Base-by-base conservation (phyloP, 345 rosid species). In the Carallia pectinifolia region DNA sequence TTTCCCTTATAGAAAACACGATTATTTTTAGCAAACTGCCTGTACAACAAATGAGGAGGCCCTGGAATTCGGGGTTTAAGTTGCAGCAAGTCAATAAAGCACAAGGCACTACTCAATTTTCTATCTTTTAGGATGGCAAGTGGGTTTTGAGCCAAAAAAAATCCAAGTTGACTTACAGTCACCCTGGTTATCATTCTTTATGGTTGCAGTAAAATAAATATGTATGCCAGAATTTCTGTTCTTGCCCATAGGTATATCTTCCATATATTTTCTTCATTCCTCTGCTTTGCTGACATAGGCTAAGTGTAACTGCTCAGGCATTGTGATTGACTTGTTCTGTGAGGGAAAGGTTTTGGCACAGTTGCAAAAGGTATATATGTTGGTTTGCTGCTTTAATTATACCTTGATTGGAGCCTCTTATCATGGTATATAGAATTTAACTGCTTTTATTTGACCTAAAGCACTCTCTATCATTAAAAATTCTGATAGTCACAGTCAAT, bases 281-380 rank as follows among this genome's bases (percentile, higher is more conserved):
- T 27, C 18, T 54, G 48, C 13, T 52, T 65, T 55, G 58, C 74
- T 76, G 56, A 71, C 53, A 79, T 63, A 13, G 53, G 53, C 33
- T 31, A 62, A 66, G 50, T 54, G 34, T 60, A 29, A 72, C 56
- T 65, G 4, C 75, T 52, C 80, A 83, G 97, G 97, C 40, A 88
- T 93, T 75, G 75, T 85, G 36, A 75, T 91, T 40, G 97, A 93
- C 75, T 80, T 93, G 86, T 93, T 93, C 53, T 65, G 76, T 2
- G 82, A 82, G 62, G 98, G 98, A 74, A 87, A 76, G 74, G 92
- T 91, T 69, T 69, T 89, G 76, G 72, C 84, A 18, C 80, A 81
- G 78, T 81, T 91, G 73, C 88, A 89, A 77, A 81, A 90, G 88
- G 98, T 90, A 70, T 67, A 71, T 47, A n/a, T 19, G 19, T 37